A percentile compares a stretch with the other conserved stretches of the same genome.
phyloP scores from a whole-genome alignment of 2,329 filamentous ascomycete species.

The Onygenales sp. region DNA sequence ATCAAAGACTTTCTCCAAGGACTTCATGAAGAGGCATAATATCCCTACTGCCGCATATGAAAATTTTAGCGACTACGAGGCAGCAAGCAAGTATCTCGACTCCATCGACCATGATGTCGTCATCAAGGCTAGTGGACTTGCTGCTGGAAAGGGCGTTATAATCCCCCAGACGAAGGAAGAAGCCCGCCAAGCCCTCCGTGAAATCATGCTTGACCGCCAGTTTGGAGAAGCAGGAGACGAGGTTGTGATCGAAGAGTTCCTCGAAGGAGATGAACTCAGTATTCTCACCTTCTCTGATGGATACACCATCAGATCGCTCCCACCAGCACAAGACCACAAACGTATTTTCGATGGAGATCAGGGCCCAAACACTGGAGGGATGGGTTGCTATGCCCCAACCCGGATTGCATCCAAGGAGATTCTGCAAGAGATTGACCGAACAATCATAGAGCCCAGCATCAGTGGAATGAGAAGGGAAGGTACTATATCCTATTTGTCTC shows the following conservation, averaged over 20 bases:
- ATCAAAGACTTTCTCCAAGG: slow-evolving; percentile 93
- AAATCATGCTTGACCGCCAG: slow-evolving; percentile 82
- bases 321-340: slow-evolving; percentile 95
- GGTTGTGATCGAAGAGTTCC: slow-evolving; percentile 90
- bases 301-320: slow-evolving; percentile 69
- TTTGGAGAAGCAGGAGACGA: slow-evolving; percentile 82
- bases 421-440: slow-evolving; percentile 67
- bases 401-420: slow-evolving; percentile 65
- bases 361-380: slow-evolving; percentile 91
- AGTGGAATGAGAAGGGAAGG: slow-evolving; percentile 77
- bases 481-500: slow-evolving; percentile 8
- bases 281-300: slow-evolving; percentile 90
- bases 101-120: slow-evolving; percentile 64
- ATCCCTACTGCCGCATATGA: slow-evolving; percentile 88
- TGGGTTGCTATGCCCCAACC: slow-evolving; percentile 96
- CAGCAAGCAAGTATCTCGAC: slow-evolving; percentile 66
- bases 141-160: slow-evolving; percentile 92
- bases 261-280: slow-evolving; percentile 85
- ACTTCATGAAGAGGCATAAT: slow-evolving; percentile 86
- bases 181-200: slow-evolving; percentile 68
- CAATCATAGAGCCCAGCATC: slow-evolving; percentile 81
- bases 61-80: slow-evolving; percentile 72
- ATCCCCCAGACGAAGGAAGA: slow-evolving; percentile 75
- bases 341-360: slow-evolving; percentile 81
- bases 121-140: slow-evolving; percentile 87